Conservation (phyloP, 176 grass and related monocot species). For the Areca catechu region DNA sequence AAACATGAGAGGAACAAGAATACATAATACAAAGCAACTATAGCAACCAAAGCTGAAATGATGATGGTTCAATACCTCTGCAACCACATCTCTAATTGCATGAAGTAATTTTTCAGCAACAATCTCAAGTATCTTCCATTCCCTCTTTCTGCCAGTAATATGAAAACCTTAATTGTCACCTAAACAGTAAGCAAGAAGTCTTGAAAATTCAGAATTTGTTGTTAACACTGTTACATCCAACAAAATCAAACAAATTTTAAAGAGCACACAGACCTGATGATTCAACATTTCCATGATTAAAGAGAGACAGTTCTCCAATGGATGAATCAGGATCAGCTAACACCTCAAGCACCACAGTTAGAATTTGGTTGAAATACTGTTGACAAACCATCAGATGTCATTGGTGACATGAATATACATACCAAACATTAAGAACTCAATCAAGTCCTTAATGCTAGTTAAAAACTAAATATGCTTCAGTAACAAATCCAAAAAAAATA, state of each 20-base stretch:
- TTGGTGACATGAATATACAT: no score
- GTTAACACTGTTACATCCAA: no score
- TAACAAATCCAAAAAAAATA: no score
- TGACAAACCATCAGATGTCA: slow-evolving; percentile 1
- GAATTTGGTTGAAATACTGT: slow-evolving; percentile 99
- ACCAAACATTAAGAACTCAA: no score
- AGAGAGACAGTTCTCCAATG: slow-evolving; percentile 61
- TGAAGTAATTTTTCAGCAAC: slow-evolving; percentile 94
- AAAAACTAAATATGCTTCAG: no score
- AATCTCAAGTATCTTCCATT: slow-evolving; percentile 96
- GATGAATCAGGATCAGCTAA: slow-evolving; percentile 77
- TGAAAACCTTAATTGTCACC: slow-evolving; percentile 1
- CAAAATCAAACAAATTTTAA: no score
- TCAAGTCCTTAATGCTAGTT: no score
- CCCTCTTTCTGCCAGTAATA: slow-evolving; percentile 55
- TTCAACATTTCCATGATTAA: slow-evolving; percentile 83
- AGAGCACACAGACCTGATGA: slow-evolving; percentile 48
- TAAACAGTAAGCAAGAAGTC: background rate
- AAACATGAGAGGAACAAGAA: slow-evolving; percentile 26
- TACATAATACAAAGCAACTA: slow-evolving; percentile 2
- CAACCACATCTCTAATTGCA: slow-evolving; percentile 69
- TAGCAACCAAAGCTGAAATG: background rate
- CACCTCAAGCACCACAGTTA: slow-evolving; percentile 74
- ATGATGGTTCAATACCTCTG: slow-evolving; percentile 43
- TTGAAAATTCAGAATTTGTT: no score